Base-by-base conservation (phyloP, 2,329 filamentous ascomycete genomes). In the Colletotrichum sp. region DNA sequence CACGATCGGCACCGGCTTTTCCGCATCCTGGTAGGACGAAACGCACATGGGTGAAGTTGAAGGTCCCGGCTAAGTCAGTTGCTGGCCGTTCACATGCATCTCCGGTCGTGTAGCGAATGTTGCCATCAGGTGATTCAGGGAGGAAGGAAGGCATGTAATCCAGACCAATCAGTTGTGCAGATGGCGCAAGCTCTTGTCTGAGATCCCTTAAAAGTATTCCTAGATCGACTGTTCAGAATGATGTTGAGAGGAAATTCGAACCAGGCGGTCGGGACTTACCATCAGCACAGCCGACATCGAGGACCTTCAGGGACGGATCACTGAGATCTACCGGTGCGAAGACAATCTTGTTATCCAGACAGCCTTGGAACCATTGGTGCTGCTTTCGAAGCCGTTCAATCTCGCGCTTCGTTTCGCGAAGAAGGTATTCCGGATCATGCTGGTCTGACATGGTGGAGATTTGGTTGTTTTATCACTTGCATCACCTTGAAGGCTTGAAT, bases 211-310 rank as follows among this genome's bases (percentile, higher is more conserved):
- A 13, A 13, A 52, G 44, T 0, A 21, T 52, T 21, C 44, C 44
- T 52, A 21, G n/a, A 13, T 12, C n/a, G n/a, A 13, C n/a, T 13
- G 44, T 0, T 52, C n/a, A 52, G 44, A 21, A 52, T 21, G 44
- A 52, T 5, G 0, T 0, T 0, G 6, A 13, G 6, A 1, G 6
- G 44, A 52, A 52, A 12, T 52, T 52, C 1, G n/a, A 21, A 8
- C 10, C 44, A 52, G n/a, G n/a, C n/a, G 44, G 44, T 13, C n/a
- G 44, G 44, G n/a, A 24, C 6, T 52, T 52, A 52, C 24, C 15
- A 34, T 34, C 21, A 3, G 39, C 64, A 34, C 21, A 67, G 24
- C 64, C 26, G 8, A 67, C 26, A 3, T 55, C 49, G 4, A 39
- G n/a, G 0, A 68, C 65, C 26, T n/a, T 68, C 0, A 68, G 65